Conservation (phyloP, 805 yeast genomes). For the Wickerhamiella lipophila region DNA sequence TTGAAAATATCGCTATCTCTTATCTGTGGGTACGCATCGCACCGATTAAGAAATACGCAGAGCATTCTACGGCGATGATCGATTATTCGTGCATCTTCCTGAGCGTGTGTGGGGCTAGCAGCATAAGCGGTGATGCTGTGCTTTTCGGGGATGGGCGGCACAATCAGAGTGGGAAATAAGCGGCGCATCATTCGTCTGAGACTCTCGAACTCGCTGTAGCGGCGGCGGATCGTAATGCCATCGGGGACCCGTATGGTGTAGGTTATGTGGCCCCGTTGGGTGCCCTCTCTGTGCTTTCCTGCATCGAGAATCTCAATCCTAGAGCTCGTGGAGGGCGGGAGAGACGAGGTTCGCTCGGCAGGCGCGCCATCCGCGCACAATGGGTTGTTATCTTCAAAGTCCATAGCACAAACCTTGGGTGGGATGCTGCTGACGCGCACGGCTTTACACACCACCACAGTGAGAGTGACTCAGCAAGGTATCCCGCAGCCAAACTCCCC, state of each 20-base stretch:
- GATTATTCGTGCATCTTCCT: constrained; percentile 34
- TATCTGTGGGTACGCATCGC: constrained; percentile 46
- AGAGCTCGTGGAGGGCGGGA: constrained; percentile 5
- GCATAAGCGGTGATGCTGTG: constrained; percentile 46
- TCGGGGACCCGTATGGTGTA: constrained; percentile 56
- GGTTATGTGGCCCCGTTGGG: constrained; percentile 62
- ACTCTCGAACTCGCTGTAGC: constrained; percentile 88
- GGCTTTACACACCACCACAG: too few species aligned
- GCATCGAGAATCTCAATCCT: constrained; percentile 51
- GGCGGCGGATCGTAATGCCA: constrained; percentile 56
- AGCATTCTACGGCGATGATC: constrained; percentile 67
- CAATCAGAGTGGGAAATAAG: constrained; percentile 63
- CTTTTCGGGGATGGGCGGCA: constrained; percentile 91
- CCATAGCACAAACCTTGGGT: constrained; percentile 17
- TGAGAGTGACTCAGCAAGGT: background rate
- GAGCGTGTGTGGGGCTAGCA: constrained; percentile 34
- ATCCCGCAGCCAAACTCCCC: background rate
- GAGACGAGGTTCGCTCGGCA: background rate
- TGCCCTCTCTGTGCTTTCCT: constrained; percentile 72
- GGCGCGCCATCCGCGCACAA: constrained; percentile 21
- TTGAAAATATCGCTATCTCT: constrained; percentile 50
- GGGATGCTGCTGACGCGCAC: constrained; percentile 4
- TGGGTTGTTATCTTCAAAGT: constrained; percentile 36
- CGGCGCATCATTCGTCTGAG: constrained; percentile 58
- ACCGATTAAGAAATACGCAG: constrained; percentile 64